Conservation (phyloP, 805 yeast genomes). For the Ogataea naganishii region DNA sequence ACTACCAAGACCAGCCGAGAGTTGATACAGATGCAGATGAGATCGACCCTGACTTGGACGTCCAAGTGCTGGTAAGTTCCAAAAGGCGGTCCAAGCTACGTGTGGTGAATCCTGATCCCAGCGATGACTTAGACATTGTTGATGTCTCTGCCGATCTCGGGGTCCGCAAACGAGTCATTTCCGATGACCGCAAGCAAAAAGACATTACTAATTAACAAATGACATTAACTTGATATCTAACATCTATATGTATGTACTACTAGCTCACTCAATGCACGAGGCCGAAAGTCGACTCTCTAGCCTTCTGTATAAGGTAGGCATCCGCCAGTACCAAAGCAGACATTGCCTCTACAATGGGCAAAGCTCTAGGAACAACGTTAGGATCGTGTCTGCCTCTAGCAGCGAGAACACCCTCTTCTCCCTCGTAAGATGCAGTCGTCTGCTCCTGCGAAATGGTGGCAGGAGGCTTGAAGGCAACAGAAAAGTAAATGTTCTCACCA, state of each 20-base stretch:
- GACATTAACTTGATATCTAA: too few species aligned
- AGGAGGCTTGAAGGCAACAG: constrained; percentile 95
- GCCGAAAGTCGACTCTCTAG: constrained; percentile 56
- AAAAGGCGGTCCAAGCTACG: constrained; percentile 51
- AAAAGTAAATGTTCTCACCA: constrained; percentile 91
- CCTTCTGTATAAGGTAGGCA: constrained; percentile 72
- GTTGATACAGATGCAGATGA: constrained; percentile 28
- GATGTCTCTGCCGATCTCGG: constrained; percentile 4
- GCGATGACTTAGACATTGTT: constrained; percentile 1
- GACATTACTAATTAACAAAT: constrained; percentile 9
- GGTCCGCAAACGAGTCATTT: constrained; percentile 18
- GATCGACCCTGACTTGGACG: constrained; percentile 46
- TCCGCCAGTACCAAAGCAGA: constrained; percentile 92
- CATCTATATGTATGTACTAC: too few species aligned
- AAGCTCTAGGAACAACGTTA: constrained; percentile 96
- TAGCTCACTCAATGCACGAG: constrained; percentile 18
- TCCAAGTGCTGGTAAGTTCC: constrained; percentile 63
- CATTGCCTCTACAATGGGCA: constrained; percentile 98
- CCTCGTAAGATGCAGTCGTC: constrained; percentile 80
- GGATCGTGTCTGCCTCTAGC: constrained; percentile 99
- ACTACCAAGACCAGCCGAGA: constrained; percentile 13
- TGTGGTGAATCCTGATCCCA: constrained; percentile 53
- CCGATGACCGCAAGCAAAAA: constrained; percentile 17
- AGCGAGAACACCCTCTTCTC: constrained; percentile 77
- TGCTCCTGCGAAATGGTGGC: constrained; percentile 96